A percentile compares a stretch with the other conserved stretches of the same genome.
These are phyloP conservation scores for Brettanomyces custersianus DNA, from an alignment of 805 yeast species.

Conservation along the genomic window DNA sequence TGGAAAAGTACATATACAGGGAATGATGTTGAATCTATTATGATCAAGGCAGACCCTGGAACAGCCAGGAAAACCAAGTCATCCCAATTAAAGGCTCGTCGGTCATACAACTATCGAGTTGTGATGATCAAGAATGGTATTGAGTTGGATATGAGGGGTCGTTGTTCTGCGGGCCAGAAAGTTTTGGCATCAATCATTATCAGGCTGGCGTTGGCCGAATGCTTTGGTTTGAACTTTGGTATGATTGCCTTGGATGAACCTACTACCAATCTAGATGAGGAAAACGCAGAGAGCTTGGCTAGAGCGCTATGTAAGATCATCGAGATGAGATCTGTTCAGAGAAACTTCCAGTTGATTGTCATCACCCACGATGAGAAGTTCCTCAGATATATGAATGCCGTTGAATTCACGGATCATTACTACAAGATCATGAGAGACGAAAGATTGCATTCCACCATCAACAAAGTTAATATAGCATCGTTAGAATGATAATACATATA, in stretches of 20 bases:
- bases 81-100: constrained; percentile 25
- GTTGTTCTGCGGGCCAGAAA: constrained; percentile 97
- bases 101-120: constrained; percentile 86
- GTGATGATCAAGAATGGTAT: constrained; percentile 90
- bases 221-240: constrained; percentile 92
- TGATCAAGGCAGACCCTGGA: constrained; percentile 72
- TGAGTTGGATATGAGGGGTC: constrained; percentile 94
- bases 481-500: constrained; percentile 9
- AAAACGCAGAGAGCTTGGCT: constrained; percentile 83
- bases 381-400: constrained; percentile 75
- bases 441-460: constrained; percentile 69
- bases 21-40: constrained; percentile 87
- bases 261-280: constrained; percentile 88
- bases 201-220: constrained; percentile 85
- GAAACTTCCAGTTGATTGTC: constrained; percentile 87
- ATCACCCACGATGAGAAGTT: constrained; percentile 96
- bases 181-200: constrained; percentile 89
- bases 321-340: constrained; percentile 63
- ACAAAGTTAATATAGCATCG: constrained; percentile 20
- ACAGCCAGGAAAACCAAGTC: constrained; percentile 29
- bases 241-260: constrained; percentile 97
- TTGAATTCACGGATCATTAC: constrained; percentile 78
- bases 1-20: constrained; percentile 96
- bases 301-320: constrained; percentile 69
- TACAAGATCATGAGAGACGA: constrained; percentile 75